A percentile compares a stretch with the other conserved stretches of the same genome.
Conservation (phyloP, 1,284 basidiomycete genomes). For the Irpex sp. region DNA sequence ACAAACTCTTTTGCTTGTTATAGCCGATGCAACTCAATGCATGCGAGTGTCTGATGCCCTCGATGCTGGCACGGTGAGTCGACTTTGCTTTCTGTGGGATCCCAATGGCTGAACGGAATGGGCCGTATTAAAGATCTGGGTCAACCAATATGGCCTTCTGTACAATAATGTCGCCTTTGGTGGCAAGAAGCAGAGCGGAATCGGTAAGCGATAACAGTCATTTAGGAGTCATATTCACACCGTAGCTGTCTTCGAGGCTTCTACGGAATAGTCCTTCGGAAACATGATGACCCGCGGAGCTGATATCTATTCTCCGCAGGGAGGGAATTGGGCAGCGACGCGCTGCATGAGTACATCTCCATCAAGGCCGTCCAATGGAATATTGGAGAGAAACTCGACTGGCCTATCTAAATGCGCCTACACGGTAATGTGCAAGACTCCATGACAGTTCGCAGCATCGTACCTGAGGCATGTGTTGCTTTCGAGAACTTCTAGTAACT, state of each 20-base stretch:
- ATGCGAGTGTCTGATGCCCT: conserved; percentile 80
- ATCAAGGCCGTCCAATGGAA: conserved; percentile 89
- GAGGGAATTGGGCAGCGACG: conserved; percentile 87
- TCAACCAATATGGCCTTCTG: conserved; percentile 84
- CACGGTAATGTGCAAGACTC: not conserved
- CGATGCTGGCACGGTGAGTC: conserved; percentile 79
- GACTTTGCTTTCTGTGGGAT: not conserved
- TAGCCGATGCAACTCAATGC: conserved; percentile 83
- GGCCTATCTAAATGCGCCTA: conserved; percentile 54
- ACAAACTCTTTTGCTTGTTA: not conserved
- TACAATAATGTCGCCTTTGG: conserved; percentile 90
- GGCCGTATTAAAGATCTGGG: conserved; percentile 61
- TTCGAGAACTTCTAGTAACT: not conserved
- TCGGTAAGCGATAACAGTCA: conserved; percentile 38
- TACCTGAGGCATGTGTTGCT: not conserved
- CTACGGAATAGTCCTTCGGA: not conserved
- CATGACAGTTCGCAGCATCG: not conserved
- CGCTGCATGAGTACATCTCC: conserved; percentile 80
- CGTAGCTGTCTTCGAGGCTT: not conserved
- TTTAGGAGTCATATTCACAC: not conserved
- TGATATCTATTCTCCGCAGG: conserved; percentile 36
- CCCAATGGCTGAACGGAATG: not conserved
- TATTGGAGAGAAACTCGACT: conserved; percentile 75
- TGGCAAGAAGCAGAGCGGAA: conserved; percentile 83
- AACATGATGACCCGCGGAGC: not conserved